Evolutionary conservation across 306 rosid genomes (phyloP), one percentile per base, ranked within the genome.

Genomic region (Cercis canadensis): DNA sequence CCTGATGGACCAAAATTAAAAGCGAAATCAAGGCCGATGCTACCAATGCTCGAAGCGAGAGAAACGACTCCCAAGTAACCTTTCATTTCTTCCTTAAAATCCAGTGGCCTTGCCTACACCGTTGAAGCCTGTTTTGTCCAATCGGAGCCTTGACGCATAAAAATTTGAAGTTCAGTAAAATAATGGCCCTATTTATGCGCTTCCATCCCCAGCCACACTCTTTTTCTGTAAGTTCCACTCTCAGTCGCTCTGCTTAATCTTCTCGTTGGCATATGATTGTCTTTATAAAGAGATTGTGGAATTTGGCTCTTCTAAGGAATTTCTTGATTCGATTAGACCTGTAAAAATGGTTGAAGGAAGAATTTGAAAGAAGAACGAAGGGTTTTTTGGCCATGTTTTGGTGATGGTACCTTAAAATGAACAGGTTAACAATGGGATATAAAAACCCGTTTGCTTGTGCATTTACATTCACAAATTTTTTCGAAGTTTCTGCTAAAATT

Each of bases 151-250:
- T n/a, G 11, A 34, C 55, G 53, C 69, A 17, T 36, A 10, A 37
- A 29, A n/a, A 15, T 52, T 21, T 1, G 6, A 17, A 24, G 15
- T 39, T 62, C 49, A 18, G 33, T 5, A 37, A 39, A 31, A 11
- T 1, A 57, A 69, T 75, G 86, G 64, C 84, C 34, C 57, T 68
- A 70, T 61, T 72, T 75, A 11, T 78, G 67, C 83, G 77, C 33
- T 67, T 72, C 47, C 80, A 68, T 56, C 40, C 63, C 43, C 63
- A 39, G 46, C 78, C 16, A 10, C 62, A 66, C 46, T 81, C 51
- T 45, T 44, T 62, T 37, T 72, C 79, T 32, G 88, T 84, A 21
- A 74, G 80, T 69, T 61, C 50, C 46, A 4, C 14, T 17, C 29
- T 24, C 29, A 24, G 29, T 14, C 24, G 8, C 16, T 45, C 40